A percentile compares a stretch with the other conserved stretches of the same genome.
phyloP scores from a whole-genome alignment of 1,139 yeast species.

The Geotrichum citri-aurantii region DNA sequence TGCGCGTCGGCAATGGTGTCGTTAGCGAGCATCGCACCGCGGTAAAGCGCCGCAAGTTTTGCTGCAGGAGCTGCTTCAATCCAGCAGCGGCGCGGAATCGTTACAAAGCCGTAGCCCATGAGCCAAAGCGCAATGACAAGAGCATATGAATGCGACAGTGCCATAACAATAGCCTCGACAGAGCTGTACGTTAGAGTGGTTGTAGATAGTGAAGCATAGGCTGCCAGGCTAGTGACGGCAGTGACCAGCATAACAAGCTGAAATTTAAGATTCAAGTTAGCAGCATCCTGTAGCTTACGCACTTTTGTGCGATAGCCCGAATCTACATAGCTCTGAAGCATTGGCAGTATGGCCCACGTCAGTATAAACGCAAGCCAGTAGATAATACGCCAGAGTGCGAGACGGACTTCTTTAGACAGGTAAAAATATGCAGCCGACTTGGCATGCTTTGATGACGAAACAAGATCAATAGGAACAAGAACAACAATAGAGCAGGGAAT shows the following conservation, averaged over 20 bases:
- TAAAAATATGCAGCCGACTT: conserved; percentile 35
- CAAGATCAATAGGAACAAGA: conserved; percentile 51
- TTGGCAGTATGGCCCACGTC: conserved; percentile 67
- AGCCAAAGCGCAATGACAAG: conserved; percentile 72
- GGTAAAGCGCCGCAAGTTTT: conserved; percentile 44
- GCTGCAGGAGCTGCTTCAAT: conserved; percentile 42
- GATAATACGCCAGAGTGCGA: conserved; percentile 61
- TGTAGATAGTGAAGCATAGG: conserved; percentile 46
- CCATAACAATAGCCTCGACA: conserved; percentile 64
- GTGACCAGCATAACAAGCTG: conserved; percentile 53
- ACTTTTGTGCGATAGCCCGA: conserved; percentile 56
- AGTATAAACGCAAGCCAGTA: conserved; percentile 76
- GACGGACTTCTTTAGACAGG: conserved; percentile 43
- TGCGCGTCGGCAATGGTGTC: conserved; percentile 63
- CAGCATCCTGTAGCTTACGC: conserved; percentile 50
- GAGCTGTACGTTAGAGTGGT: conserved; percentile 53
- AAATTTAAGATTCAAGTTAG: conserved; percentile 52
- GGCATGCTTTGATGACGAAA: conserved; percentile 29
- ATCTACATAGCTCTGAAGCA: conserved; percentile 64
- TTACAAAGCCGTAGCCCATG: conserved; percentile 75
- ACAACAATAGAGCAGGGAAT: conserved; percentile 56
- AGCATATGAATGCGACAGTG: conserved; percentile 71
- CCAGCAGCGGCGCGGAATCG: conserved; percentile 59
- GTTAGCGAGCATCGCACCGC: conserved; percentile 51
- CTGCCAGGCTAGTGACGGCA: conserved; percentile 52